These are phyloP conservation scores for Phytopythium ostracodes DNA, from an alignment of 352 stramenopile genomes.

Conservation along the genomic window DNA sequence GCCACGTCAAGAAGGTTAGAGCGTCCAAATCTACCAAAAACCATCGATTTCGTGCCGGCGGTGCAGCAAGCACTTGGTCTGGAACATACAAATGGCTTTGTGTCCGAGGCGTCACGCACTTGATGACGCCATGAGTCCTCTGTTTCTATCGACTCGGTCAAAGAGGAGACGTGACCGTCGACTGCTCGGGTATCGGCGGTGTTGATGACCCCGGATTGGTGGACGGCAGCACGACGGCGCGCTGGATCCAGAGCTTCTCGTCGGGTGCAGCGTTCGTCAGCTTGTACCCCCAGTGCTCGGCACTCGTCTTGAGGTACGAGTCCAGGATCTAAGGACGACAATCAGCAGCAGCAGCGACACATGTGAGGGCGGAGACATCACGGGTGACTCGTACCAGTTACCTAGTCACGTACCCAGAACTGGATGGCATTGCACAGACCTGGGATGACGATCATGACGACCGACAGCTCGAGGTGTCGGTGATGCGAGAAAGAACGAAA, in stretches of 20 bases:
- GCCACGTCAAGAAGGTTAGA: not conserved
- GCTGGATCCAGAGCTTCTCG: conserved; percentile 33
- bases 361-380: not conserved
- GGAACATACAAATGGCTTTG: not conserved
- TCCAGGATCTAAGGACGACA: conserved; percentile 36
- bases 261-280: conserved; percentile 19
- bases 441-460: conserved; percentile 77
- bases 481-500: conserved; percentile 55
- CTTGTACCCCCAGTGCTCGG: conserved; percentile 36
- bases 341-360: no score
- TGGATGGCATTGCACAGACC: conserved; percentile 65
- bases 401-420: conserved; percentile 59
- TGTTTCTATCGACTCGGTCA: no score
- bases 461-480: conserved; percentile 61
- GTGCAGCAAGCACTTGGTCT: not conserved
- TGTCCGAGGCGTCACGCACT: no score
- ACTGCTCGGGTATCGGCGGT: conserved; percentile 4
- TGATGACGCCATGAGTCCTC: not conserved
- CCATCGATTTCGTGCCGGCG: no score
- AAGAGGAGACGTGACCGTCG: conserved; percentile 4
- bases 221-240: not conserved
- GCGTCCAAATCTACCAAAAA: no score
- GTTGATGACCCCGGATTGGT: not conserved
- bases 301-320: conserved; percentile 53
- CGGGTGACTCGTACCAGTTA: no score